Conservation (phyloP, 2,329 filamentous ascomycete species). For the Stachybotrys echinatus region DNA sequence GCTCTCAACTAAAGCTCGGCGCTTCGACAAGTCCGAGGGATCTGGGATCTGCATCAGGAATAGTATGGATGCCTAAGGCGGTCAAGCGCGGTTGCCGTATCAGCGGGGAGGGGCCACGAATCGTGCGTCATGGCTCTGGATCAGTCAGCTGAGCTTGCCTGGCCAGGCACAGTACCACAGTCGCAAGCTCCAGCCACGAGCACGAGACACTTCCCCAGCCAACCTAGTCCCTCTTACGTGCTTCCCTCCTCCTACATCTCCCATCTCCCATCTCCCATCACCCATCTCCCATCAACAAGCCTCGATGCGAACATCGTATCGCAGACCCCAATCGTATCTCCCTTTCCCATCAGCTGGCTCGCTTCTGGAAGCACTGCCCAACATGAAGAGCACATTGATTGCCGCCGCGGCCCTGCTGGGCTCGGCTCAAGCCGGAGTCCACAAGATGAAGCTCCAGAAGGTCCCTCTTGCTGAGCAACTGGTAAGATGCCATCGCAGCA, state of each 20-base stretch:
- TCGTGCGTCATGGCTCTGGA: constrained; percentile 1
- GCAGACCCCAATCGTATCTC: neutral
- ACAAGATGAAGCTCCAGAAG: constrained; percentile 99
- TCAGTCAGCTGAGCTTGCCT: constrained; percentile 1
- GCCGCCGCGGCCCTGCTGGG: constrained; percentile 76
- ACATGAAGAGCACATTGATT: constrained; percentile 83
- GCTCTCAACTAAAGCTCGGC: too few species aligned
- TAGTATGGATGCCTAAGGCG: constrained; percentile 2
- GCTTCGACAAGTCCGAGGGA: neutral
- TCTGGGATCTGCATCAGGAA: neutral
- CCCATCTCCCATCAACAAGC: neutral
- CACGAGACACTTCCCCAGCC: neutral
- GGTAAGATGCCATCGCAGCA: constrained; percentile 55
- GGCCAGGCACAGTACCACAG: neutral
- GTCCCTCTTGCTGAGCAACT: constrained; percentile 87
- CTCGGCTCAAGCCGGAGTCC: constrained; percentile 77
- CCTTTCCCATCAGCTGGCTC: neutral
- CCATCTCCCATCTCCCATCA: constrained; percentile 4
- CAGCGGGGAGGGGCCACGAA: neutral
- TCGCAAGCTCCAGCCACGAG: neutral
- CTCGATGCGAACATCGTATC: constrained; percentile 4
- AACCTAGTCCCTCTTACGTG: constrained; percentile 7
- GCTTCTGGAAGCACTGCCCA: constrained; percentile 26
- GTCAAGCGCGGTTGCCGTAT: constrained; percentile 1
- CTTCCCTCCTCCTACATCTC: constrained; percentile 7